Evolutionary conservation across 2,329 filamentous ascomycete species (phyloP).

Genomic region (Stagonosporopsis cucurbitacearum): DNA sequence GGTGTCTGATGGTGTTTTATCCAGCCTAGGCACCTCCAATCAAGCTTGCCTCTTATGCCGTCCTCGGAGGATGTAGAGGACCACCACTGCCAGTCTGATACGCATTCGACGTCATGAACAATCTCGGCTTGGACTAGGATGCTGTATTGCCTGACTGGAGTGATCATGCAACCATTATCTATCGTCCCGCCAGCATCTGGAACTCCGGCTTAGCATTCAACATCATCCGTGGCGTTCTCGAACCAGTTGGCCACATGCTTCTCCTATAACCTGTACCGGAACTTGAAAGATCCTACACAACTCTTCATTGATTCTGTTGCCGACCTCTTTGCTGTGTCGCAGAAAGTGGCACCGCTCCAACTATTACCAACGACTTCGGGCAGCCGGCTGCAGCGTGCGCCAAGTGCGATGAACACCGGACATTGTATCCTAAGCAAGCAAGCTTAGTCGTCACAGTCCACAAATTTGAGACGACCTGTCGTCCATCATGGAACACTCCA

Average conservation of each 20-base stretch:
- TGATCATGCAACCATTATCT: neutral
- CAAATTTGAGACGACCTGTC: neutral
- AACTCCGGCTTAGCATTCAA: neutral
- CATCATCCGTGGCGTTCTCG: neutral
- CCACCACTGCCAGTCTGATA: neutral
- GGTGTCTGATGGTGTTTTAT: slow-evolving; percentile 4
- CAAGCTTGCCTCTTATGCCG: neutral
- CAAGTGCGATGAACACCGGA: neutral
- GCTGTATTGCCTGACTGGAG: neutral
- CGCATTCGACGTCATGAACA: neutral
- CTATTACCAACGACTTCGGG: neutral
- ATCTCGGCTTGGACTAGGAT: neutral
- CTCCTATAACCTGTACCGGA: neutral
- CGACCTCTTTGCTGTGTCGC: neutral
- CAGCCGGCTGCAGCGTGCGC: neutral
- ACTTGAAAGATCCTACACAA: neutral
- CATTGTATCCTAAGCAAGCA: neutral
- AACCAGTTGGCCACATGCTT: neutral
- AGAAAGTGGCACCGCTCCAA: neutral
- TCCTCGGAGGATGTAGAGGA: too few species aligned
- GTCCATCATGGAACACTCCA: neutral
- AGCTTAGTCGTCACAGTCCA: neutral
- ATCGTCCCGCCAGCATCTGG: neutral
- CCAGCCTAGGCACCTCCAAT: neutral
- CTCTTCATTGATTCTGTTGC: neutral